Evolutionary conservation across 2,329 filamentous ascomycete genomes (phyloP).

Genomic region (Spiromastix sp.): DNA sequence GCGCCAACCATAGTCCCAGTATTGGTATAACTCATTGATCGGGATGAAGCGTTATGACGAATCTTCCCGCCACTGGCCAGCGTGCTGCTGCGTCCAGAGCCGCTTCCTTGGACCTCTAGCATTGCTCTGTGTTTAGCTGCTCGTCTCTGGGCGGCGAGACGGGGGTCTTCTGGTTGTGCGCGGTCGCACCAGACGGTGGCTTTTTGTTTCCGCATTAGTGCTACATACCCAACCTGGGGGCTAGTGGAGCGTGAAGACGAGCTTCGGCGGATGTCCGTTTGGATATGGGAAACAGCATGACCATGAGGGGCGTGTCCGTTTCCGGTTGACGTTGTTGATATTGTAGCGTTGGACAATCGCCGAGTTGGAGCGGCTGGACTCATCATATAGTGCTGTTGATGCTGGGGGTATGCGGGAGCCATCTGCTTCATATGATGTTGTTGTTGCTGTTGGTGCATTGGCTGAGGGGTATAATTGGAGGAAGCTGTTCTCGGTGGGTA

Average conservation of each 20-base stretch:
- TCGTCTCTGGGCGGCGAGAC: conserved; percentile 69
- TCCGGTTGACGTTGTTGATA: conserved; percentile 30
- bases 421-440: conserved; percentile 3
- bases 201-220: conserved; percentile 92
- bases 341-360: conserved; percentile 30
- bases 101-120: conserved; percentile 65
- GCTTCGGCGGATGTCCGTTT: conserved; percentile 52
- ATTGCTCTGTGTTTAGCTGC: conserved; percentile 80
- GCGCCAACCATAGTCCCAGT: conserved; percentile 65
- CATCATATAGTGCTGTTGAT: conserved; percentile 6
- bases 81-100: conserved; percentile 48
- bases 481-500: conserved; percentile 9
- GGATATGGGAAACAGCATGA: conserved; percentile 18
- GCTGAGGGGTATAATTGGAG: conserved; percentile 8
- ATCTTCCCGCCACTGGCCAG: conserved; percentile 67
- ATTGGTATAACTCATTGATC: conserved; percentile 67
- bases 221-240: conserved; percentile 71
- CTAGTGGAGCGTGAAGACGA: conserved; percentile 67
- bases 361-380: conserved; percentile 14
- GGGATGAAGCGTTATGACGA: conserved; percentile 76
- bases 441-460: conserved; percentile 9
- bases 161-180: conserved; percentile 81
- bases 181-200: conserved; percentile 98
- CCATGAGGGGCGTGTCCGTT: conserved; percentile 20
- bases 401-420: conserved; percentile 4